phyloP scores from a whole-genome alignment of 345 rosid genomes.

The Bretschneidera sinensis region DNA sequence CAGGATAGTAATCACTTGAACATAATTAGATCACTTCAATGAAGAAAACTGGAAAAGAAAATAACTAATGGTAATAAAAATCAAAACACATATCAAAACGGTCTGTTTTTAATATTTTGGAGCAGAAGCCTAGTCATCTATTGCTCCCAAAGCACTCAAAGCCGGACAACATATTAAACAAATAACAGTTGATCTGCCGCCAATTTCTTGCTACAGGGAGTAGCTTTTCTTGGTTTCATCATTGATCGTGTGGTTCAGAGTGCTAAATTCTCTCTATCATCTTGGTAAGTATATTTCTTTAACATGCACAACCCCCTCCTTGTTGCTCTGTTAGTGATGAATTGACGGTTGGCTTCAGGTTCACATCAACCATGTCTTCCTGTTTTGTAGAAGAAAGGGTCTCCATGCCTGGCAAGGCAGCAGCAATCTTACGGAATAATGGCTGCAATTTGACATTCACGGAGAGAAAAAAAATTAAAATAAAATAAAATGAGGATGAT shows the following conservation, averaged over 20 bases:
- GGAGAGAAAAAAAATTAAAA: not conserved
- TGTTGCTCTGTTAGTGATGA: conserved; percentile 75
- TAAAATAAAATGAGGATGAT: not conserved
- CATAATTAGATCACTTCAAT: too few species aligned
- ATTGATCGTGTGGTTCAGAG: not conserved
- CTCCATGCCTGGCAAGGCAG: conserved; percentile 97
- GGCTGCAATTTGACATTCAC: conserved; percentile 52
- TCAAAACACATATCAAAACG: not conserved
- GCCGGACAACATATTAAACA: conserved; percentile 7
- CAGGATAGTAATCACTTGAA: too few species aligned
- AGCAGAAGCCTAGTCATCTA: not conserved
- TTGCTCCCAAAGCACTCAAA: conserved; percentile 3
- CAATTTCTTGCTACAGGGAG: not conserved
- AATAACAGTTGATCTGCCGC: not conserved
- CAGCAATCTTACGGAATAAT: conserved; percentile 86
- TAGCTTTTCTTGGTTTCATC: conserved; percentile 6
- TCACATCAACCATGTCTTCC: conserved; percentile 97
- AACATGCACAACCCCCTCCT: conserved; percentile 87
- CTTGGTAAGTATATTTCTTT: conserved; percentile 12
- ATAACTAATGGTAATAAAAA: not conserved
- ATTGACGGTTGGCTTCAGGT: conserved; percentile 66
- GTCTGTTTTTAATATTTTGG: conserved; percentile 10
- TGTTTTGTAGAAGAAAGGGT: conserved; percentile 76
- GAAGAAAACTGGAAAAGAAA: not conserved
- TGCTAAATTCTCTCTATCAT: not conserved